A percentile compares a stretch with the other conserved stretches of the same genome.
Conservation (phyloP, 2,329 filamentous ascomycete species). For the Aspergillus sclerotialis region DNA sequence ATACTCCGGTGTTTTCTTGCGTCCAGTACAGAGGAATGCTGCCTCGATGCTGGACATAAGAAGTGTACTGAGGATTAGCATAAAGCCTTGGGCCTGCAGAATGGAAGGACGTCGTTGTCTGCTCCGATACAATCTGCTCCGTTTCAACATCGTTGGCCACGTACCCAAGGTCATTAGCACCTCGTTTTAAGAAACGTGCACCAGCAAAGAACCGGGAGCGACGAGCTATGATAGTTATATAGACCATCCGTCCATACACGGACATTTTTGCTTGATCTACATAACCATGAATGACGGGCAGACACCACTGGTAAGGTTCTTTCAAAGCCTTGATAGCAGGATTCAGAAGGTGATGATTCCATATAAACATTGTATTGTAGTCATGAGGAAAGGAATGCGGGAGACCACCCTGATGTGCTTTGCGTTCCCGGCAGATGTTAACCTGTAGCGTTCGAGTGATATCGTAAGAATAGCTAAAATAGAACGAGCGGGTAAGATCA, state of each 20-base stretch:
- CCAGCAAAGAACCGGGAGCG: conserved; percentile 91
- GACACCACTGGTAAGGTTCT: conserved; percentile 89
- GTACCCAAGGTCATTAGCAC: conserved; percentile 88
- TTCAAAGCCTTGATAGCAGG: conserved; percentile 65
- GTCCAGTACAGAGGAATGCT: conserved; percentile 98
- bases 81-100: conserved; percentile 78
- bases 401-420: conserved; percentile 59
- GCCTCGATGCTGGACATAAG: conserved; percentile 91
- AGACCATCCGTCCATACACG: conserved; percentile 80
- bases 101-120: conserved; percentile 91
- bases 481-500: conserved; percentile 85
- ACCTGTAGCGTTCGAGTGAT: conserved; percentile 87
- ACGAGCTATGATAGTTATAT: conserved; percentile 88
- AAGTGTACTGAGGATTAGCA: conserved; percentile 85
- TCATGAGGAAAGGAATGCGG: conserved; percentile 64
- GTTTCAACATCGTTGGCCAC: conserved; percentile 99
- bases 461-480: conserved; percentile 98
- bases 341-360: conserved; percentile 84
- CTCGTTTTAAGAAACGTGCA: conserved; percentile 87
- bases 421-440: conserved; percentile 77
- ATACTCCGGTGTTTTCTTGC: conserved; percentile 89
- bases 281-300: conserved; percentile 92
- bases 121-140: conserved; percentile 95
- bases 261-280: conserved; percentile 82
- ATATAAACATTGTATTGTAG: conserved; percentile 94